Percentiles rank a stretch among this genome's conserved stretches.
Conservation (phyloP, 345 rosid species). For the Dovyalis caffra region DNA sequence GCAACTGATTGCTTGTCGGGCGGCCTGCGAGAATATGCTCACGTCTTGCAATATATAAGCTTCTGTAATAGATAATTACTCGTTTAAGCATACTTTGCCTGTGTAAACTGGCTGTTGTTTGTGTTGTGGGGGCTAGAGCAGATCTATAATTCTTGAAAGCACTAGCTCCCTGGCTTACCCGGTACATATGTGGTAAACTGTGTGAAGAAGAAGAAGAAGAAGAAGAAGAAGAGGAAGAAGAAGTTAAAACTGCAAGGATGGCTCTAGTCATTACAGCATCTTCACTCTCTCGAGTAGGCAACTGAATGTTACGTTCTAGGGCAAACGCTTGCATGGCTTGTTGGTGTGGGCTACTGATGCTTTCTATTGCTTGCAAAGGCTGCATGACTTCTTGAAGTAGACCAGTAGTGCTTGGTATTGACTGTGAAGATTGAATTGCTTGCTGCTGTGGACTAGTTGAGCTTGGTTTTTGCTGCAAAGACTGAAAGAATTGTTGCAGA, state of each 20-base stretch:
- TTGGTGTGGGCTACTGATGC: constrained; percentile 26
- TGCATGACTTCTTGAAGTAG: constrained; percentile 1
- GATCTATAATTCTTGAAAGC: constrained; percentile 49
- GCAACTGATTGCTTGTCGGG: constrained; percentile 55
- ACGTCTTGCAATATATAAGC: constrained; percentile 35
- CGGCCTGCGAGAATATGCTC: constrained; percentile 38
- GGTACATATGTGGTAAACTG: constrained; percentile 15
- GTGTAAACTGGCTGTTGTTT: constrained; percentile 10
- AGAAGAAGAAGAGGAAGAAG: constrained; percentile 16
- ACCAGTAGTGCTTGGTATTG: neutral
- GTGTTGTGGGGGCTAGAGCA: constrained; percentile 4
- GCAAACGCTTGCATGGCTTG: constrained; percentile 39
- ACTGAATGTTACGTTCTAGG: constrained; percentile 20
- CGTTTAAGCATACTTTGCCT: constrained; percentile 53
- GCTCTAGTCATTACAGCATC: constrained; percentile 27
- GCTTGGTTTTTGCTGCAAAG: neutral
- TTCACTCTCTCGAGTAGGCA: constrained; percentile 45
- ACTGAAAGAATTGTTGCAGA: constrained; percentile 11
- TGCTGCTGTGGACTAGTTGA: neutral
- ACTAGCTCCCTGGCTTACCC: constrained; percentile 12
- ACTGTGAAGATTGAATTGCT: constrained; percentile 4
- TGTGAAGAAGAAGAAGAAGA: constrained; percentile 30
- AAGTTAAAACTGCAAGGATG: constrained; percentile 1
- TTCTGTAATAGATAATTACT: constrained; percentile 44
- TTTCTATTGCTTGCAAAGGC: neutral